Evolutionary conservation across 2,329 filamentous ascomycete species (phyloP).

Genomic region (Mollisiaceae sp.): DNA sequence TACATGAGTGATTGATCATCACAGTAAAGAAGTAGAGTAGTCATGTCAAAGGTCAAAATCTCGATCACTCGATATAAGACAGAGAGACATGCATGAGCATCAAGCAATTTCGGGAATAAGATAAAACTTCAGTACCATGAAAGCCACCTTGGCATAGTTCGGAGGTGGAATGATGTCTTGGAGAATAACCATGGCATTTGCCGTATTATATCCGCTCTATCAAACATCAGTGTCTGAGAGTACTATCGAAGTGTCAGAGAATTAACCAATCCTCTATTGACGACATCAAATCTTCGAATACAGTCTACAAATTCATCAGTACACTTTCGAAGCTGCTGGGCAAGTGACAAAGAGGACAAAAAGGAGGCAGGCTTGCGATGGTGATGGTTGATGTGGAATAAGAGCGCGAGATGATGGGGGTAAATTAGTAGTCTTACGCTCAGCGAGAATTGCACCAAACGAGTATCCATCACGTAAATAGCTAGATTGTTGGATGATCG

Average conservation of each 20-base stretch:
- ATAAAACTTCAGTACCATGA: constrained; percentile 58
- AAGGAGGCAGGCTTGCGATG: too few species aligned
- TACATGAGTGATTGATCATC: neutral
- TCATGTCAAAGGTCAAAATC: neutral
- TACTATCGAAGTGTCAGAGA: constrained; percentile 13
- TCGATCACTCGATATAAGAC: neutral
- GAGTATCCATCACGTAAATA: constrained; percentile 70
- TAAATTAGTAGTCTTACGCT: constrained; percentile 26
- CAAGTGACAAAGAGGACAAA: neutral
- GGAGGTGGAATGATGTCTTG: constrained; percentile 74
- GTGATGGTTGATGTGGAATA: neutral
- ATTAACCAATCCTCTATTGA: constrained; percentile 82
- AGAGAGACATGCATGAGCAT: neutral
- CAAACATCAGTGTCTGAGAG: neutral
- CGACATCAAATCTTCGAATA: constrained; percentile 77
- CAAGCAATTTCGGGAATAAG: neutral
- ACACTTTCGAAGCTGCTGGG: neutral
- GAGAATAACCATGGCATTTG: constrained; percentile 72
- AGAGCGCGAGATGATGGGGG: neutral
- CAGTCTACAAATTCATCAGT: constrained; percentile 60
- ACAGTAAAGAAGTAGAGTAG: neutral
- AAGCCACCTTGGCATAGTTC: constrained; percentile 64
- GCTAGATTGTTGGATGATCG: constrained; percentile 75
- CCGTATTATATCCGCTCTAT: constrained; percentile 76
- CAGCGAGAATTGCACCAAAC: constrained; percentile 68